Percentiles rank a stretch among this genome's conserved stretches.
Evolutionary conservation across 75 land plant genomes (phyloP).

Genomic region (Cunninghamia lanceolata): DNA sequence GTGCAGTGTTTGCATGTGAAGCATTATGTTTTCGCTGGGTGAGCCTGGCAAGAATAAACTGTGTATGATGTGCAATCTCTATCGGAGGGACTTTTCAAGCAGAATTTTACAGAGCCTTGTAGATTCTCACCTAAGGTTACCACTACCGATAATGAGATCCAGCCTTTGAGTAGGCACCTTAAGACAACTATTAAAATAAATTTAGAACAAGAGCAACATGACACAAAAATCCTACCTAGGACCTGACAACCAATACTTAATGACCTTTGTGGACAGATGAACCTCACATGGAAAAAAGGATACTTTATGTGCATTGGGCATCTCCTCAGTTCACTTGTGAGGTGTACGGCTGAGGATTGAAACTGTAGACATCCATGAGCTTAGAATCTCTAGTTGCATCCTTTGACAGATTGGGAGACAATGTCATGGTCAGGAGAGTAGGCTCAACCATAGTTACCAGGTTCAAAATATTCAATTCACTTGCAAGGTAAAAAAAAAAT

Average conservation of each 20-base stretch:
- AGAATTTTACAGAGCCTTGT: neutral
- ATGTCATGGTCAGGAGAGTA: neutral
- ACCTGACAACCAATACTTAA: neutral
- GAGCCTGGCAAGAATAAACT: neutral
- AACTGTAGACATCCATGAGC: neutral
- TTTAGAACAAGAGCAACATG: neutral
- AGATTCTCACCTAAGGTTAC: neutral
- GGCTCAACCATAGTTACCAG: neutral
- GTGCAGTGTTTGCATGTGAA: neutral
- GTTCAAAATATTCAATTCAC: too few species aligned
- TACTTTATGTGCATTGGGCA: neutral
- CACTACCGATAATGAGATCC: neutral
- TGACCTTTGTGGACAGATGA: neutral
- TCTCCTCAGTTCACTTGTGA: slow-evolving; percentile 3
- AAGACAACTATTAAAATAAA: too few species aligned
- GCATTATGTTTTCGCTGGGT: neutral
- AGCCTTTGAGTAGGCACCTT: neutral
- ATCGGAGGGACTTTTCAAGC: too few species aligned
- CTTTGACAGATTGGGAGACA: neutral
- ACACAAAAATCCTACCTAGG: neutral
- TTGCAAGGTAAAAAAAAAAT: too few species aligned
- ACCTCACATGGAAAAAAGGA: neutral
- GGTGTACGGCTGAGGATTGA: neutral
- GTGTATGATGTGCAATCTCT: too few species aligned
- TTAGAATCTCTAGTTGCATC: slow-evolving; percentile 7